Conservation (phyloP, 257 asterid species). For the Solanum pennellii region DNA sequence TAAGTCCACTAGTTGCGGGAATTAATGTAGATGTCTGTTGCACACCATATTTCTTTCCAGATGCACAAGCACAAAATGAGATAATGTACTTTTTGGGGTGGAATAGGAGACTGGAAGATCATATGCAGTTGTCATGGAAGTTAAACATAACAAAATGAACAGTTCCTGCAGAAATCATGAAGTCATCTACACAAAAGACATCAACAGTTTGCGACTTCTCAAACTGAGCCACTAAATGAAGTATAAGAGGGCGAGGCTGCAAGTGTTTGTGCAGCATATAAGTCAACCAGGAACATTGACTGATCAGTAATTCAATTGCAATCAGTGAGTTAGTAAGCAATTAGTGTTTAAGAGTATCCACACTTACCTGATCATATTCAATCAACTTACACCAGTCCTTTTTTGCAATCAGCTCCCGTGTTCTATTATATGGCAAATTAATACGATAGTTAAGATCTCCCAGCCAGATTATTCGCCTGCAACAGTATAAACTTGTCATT, state of each 20-base stretch:
- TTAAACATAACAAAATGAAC: neutral
- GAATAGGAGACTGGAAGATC: neutral
- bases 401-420: slow-evolving; percentile 55
- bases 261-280: neutral
- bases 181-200: neutral
- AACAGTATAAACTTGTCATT: neutral
- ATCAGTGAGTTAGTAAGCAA: neutral
- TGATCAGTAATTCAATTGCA: neutral
- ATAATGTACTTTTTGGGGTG: neutral
- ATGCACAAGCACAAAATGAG: neutral
- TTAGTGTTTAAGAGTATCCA: neutral
- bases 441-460: slow-evolving; percentile 95
- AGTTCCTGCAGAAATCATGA: neutral
- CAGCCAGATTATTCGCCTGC: slow-evolving; percentile 89
- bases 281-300: neutral
- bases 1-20: neutral
- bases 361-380: slow-evolving; percentile 66
- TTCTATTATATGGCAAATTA: slow-evolving; percentile 61
- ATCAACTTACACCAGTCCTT: slow-evolving; percentile 62
- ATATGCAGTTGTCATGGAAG: neutral
- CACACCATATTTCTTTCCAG: neutral
- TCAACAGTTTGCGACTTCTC: neutral
- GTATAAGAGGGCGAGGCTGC: neutral
- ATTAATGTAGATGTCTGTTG: neutral
- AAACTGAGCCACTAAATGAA: neutral